Percentiles rank a stretch among this genome's conserved stretches.
phyloP scores from a whole-genome alignment of 2,329 filamentous ascomycete genomes.

The Nemania sp. region DNA sequence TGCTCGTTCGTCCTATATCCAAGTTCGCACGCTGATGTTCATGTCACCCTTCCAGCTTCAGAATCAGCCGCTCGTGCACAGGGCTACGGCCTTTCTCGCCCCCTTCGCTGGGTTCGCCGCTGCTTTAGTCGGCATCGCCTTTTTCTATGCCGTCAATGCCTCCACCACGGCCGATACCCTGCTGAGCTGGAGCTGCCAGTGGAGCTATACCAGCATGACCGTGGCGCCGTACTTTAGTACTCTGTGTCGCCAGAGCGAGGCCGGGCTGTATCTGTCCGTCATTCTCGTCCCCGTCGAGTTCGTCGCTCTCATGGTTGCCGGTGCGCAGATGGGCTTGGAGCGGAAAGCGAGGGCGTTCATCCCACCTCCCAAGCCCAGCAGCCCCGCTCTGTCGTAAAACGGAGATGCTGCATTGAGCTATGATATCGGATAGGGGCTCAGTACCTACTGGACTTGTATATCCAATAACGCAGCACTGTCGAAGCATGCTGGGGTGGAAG shows the following conservation, averaged over 20 bases:
- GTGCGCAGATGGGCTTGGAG: slow-evolving; percentile 51
- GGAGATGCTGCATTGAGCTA: not conserved
- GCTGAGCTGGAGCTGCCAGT: slow-evolving; percentile 67
- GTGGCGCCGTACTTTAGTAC: slow-evolving; percentile 58
- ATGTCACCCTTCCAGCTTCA: slow-evolving; percentile 44
- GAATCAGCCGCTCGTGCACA: slow-evolving; percentile 42
- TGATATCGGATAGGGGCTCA: not conserved
- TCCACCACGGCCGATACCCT: slow-evolving; percentile 59
- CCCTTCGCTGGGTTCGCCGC: slow-evolving; percentile 51
- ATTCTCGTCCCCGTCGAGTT: slow-evolving; percentile 62
- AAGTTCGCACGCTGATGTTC: slow-evolving; percentile 19
- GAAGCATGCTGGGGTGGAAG: not conserved
- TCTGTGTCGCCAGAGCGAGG: slow-evolving; percentile 61
- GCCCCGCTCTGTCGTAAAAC: slow-evolving; percentile 33
- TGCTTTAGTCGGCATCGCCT: slow-evolving; percentile 57
- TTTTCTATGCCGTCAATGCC: slow-evolving; percentile 62
- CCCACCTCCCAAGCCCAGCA: slow-evolving; percentile 34
- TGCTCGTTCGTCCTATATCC: not conserved
- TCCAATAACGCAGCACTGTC: not conserved
- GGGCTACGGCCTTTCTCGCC: slow-evolving; percentile 44
- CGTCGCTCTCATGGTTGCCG: slow-evolving; percentile 51
- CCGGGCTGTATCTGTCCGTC: slow-evolving; percentile 58
- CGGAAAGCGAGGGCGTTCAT: slow-evolving; percentile 39
- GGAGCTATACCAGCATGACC: slow-evolving; percentile 58
- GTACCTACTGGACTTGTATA: too few relatives aligned